Evolutionary conservation across 257 asterid species (phyloP).

Genomic region (Handroanthus guayacan): DNA sequence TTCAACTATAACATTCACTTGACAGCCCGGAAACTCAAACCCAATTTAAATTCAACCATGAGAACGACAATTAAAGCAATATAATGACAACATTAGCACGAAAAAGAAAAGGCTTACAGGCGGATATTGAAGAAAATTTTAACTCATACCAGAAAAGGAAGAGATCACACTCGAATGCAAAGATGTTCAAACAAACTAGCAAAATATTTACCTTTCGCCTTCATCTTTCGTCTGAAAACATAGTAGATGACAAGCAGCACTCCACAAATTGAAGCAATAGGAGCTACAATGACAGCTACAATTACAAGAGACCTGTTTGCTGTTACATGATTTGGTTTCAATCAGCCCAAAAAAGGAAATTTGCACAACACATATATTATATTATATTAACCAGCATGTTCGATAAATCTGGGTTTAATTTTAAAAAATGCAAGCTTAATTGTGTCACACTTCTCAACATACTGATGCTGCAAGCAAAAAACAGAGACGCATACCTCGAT

Average conservation of each 20-base stretch:
- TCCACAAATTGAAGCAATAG: constrained; percentile 23
- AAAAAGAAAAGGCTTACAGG: not conserved
- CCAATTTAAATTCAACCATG: not conserved
- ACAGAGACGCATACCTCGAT: not conserved
- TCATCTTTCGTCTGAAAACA: constrained; percentile 32
- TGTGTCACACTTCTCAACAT: too few species aligned
- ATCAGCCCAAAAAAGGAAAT: not conserved
- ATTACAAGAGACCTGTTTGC: constrained; percentile 29
- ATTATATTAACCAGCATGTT: too few species aligned
- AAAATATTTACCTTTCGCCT: constrained; percentile 18
- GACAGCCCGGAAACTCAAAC: not conserved
- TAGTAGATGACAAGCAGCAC: constrained; percentile 29
- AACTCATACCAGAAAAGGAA: too few species aligned
- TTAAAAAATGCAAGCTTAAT: too few species aligned
- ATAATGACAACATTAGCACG: not conserved
- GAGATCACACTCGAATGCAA: too few species aligned
- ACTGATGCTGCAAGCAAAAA: too few species aligned
- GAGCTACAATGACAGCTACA: constrained; percentile 14
- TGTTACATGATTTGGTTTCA: not conserved
- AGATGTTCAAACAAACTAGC: too few species aligned
- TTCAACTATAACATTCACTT: too few species aligned
- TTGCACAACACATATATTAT: not conserved
- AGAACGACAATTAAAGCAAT: constrained; percentile 1
- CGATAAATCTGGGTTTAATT: too few species aligned
- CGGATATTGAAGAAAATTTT: too few species aligned